Conservation (phyloP, 306 rosid species). For the Cyamopsis tetragonoloba region DNA sequence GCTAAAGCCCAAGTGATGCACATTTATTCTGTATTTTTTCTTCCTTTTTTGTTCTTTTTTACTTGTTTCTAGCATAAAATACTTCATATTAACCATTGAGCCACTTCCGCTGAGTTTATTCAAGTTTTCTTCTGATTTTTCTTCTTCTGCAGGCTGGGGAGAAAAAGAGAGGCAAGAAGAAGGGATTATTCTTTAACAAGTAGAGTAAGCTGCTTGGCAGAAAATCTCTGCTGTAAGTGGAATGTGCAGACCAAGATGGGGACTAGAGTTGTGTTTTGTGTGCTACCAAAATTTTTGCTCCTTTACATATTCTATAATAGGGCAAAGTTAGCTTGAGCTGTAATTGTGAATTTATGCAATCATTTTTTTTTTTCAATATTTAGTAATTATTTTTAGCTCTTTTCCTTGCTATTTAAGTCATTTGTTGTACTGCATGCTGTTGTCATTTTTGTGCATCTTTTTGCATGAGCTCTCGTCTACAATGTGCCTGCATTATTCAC, state of each 20-base stretch:
- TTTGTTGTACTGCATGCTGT: neutral
- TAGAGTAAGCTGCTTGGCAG: slow-evolving; percentile 26
- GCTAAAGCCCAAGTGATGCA: neutral
- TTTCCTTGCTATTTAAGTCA: slow-evolving; percentile 5
- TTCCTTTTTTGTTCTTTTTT: neutral
- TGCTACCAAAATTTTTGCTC: slow-evolving; percentile 30
- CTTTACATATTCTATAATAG: slow-evolving; percentile 25
- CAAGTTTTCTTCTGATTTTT: slow-evolving; percentile 9
- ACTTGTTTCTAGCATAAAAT: neutral
- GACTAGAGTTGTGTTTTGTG: slow-evolving; percentile 26
- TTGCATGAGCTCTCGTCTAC: slow-evolving; percentile 6
- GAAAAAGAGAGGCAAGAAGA: slow-evolving; percentile 73
- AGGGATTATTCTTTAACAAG: slow-evolving; percentile 67
- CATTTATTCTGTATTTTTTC: neutral
- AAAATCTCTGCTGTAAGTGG: slow-evolving; percentile 24
- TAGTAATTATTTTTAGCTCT: slow-evolving; percentile 9
- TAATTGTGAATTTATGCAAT: slow-evolving; percentile 28
- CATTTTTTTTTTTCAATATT: slow-evolving; percentile 13
- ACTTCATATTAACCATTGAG: neutral
- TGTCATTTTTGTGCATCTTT: slow-evolving; percentile 17
- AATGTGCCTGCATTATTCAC: neutral
- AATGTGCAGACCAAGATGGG: slow-evolving; percentile 13
- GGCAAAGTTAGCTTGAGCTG: slow-evolving; percentile 46
- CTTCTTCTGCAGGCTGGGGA: slow-evolving; percentile 69
- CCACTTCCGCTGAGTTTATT: neutral